Conservation (phyloP, 352 stramenopile species). For the Elongisporangium anandrum region DNA sequence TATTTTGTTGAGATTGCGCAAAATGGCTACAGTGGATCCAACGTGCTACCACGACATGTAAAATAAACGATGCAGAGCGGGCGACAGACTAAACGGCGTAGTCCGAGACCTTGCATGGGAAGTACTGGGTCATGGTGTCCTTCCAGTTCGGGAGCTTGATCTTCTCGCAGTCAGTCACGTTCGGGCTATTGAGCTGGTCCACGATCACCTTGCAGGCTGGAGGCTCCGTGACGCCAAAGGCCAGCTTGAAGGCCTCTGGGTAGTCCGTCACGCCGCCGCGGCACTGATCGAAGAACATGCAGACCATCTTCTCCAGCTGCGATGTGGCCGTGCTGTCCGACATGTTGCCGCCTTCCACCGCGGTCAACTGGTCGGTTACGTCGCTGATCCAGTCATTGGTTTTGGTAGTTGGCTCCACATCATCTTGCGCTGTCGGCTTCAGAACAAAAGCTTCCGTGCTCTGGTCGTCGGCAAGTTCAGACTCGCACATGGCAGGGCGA, state of each 20-base stretch:
- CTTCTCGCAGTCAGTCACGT: constrained; percentile 4
- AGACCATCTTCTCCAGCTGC: constrained; percentile 37
- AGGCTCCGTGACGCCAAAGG: constrained; percentile 17
- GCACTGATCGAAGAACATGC: constrained; percentile 35
- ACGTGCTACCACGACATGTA: neutral
- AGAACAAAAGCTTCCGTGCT: neutral
- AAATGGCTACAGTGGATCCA: neutral
- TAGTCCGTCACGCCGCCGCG: constrained; percentile 32
- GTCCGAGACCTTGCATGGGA: constrained; percentile 11
- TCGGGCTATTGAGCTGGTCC: constrained; percentile 8
- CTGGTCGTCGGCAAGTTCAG: neutral
- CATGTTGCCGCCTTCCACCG: neutral
- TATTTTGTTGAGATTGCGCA: neutral
- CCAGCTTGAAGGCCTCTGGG: constrained; percentile 27
- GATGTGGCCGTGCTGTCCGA: constrained; percentile 5
- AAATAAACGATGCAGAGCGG: neutral
- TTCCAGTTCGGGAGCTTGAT: constrained; percentile 17
- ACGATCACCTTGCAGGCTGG: constrained; percentile 34
- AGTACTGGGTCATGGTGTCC: constrained; percentile 18
- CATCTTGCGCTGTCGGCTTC: neutral
- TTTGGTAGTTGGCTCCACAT: neutral
- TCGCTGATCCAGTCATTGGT: constrained; percentile 8
- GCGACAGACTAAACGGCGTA: neutral
- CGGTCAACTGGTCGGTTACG: constrained; percentile 6
- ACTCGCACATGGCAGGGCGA: neutral